phyloP scores from a whole-genome alignment of 1,284 basidiomycete genomes.

The Tetrapyrgos nigripes region DNA sequence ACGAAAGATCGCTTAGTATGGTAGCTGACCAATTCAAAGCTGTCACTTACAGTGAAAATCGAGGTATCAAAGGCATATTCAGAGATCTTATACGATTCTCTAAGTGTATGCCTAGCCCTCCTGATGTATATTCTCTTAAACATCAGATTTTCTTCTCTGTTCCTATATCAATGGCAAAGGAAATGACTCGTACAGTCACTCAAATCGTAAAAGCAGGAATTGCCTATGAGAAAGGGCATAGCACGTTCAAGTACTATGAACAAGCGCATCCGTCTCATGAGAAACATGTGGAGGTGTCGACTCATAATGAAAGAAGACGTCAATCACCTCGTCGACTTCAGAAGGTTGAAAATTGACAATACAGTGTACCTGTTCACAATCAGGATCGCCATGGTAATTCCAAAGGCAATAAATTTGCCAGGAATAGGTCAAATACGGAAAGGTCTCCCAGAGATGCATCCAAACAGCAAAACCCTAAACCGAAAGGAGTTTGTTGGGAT shows the following conservation, averaged over 20 bases:
- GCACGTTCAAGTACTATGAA: too few relatives aligned
- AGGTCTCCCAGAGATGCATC: neutral
- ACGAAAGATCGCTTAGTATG: slow-evolving; percentile 7
- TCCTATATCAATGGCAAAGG: too few relatives aligned
- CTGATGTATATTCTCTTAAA: slow-evolving; percentile 12
- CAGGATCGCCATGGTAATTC: neutral
- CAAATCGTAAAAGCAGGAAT: slow-evolving; percentile 12
- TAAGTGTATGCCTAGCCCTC: slow-evolving; percentile 8
- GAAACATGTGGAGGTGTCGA: neutral
- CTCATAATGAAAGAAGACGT: neutral
- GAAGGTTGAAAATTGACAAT: too few relatives aligned
- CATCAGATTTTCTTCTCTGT: slow-evolving; percentile 2
- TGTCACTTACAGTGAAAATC: neutral
- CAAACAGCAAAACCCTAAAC: too few relatives aligned
- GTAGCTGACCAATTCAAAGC: slow-evolving; percentile 7
- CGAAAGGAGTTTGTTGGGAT: too few relatives aligned
- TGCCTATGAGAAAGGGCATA: neutral
- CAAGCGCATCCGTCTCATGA: neutral
- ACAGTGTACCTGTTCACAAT: neutral
- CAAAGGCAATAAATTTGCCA: neutral
- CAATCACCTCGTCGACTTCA: neutral
- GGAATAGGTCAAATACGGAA: neutral
- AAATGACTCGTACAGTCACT: slow-evolving; percentile 1
- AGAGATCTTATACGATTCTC: too few relatives aligned
- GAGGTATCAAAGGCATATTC: slow-evolving; percentile 10